phyloP scores from a whole-genome alignment of 78 protist species.

The Emiliania huxleyi region DNA sequence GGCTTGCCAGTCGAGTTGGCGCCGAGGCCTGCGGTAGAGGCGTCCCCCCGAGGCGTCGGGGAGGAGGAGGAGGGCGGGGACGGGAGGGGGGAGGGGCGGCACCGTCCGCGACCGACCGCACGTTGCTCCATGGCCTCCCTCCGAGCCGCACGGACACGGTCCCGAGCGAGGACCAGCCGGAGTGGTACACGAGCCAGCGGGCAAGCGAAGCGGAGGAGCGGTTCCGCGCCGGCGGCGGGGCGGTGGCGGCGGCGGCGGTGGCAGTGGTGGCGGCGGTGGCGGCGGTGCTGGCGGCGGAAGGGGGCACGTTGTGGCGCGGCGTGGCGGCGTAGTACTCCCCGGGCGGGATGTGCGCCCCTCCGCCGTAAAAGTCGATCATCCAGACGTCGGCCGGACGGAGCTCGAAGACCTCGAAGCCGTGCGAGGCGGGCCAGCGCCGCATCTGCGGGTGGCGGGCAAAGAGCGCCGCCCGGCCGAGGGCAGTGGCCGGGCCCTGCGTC shows the following conservation, averaged over 20 bases:
- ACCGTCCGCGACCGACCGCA: slow-evolving; percentile 8
- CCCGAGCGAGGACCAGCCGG: neutral
- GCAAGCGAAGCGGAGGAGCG: neutral
- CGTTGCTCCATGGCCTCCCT: neutral
- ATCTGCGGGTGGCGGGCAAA: slow-evolving; percentile 5
- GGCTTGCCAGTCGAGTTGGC: neutral
- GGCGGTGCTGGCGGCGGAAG: neutral
- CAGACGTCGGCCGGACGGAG: neutral
- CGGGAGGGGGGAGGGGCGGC: no score
- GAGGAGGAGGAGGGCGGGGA: no score
- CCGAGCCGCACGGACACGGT: neutral
- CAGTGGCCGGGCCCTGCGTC: neutral
- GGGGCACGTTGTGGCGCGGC: neutral
- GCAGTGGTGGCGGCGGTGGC: neutral
- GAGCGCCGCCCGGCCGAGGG: neutral
- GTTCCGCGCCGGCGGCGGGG: neutral
- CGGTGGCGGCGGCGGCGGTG: neutral
- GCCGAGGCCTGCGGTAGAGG: no score
- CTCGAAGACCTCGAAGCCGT: neutral
- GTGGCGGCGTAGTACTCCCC: neutral
- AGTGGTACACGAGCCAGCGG: neutral
- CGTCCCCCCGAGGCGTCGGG: no score
- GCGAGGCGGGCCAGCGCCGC: neutral
- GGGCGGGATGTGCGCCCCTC: neutral
- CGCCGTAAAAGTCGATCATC: neutral